These are phyloP conservation scores for Hypoxylon rickii DNA, from an alignment of 495 filamentous ascomycete species.

Conservation along the genomic window DNA sequence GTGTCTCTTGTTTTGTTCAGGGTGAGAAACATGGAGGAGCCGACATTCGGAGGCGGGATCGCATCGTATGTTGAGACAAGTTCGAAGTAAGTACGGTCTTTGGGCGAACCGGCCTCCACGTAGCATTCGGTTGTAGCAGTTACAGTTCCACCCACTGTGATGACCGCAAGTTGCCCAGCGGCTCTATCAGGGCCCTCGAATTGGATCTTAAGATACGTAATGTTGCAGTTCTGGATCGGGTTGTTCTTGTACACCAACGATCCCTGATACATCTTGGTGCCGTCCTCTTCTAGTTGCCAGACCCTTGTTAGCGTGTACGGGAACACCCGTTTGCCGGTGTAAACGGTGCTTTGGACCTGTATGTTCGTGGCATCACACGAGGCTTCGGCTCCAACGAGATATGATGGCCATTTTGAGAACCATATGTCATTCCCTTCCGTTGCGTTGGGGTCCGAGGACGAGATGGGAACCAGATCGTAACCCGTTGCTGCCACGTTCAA, in stretches of 20 bases:
- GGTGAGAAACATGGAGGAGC: slow-evolving; percentile 5
- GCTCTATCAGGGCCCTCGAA: slow-evolving; percentile 26
- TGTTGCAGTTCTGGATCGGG: slow-evolving; percentile 29
- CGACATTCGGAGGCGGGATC: slow-evolving; percentile 22
- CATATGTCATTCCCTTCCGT: slow-evolving; percentile 25
- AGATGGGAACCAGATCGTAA: slow-evolving; percentile 20
- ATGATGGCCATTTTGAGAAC: slow-evolving; percentile 37
- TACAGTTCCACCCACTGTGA: slow-evolving; percentile 16
- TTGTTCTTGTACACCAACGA: slow-evolving; percentile 38
- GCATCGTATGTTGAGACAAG: slow-evolving; percentile 37
- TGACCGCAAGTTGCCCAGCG: slow-evolving; percentile 14
- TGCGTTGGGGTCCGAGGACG: slow-evolving; percentile 32
- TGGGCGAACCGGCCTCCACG: slow-evolving; percentile 6
- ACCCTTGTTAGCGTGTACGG: slow-evolving; percentile 36
- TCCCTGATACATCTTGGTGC: slow-evolving; percentile 9
- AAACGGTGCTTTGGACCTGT: slow-evolving; percentile 33
- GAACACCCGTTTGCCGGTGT: slow-evolving; percentile 38
- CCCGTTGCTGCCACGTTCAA: slow-evolving; percentile 34
- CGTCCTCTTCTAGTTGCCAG: slow-evolving; percentile 17
- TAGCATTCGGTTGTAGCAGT: slow-evolving; percentile 22
- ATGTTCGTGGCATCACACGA: slow-evolving; percentile 34
- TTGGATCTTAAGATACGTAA: slow-evolving; percentile 31
- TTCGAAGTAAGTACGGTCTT: slow-evolving; percentile 10
- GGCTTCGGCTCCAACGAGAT: slow-evolving; percentile 33
- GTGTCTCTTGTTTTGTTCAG: slow-evolving; percentile 2